These are phyloP conservation scores for Cymbopogon citratus DNA, from an alignment of 176 grass and related monocot species.

Conservation along the genomic window DNA sequence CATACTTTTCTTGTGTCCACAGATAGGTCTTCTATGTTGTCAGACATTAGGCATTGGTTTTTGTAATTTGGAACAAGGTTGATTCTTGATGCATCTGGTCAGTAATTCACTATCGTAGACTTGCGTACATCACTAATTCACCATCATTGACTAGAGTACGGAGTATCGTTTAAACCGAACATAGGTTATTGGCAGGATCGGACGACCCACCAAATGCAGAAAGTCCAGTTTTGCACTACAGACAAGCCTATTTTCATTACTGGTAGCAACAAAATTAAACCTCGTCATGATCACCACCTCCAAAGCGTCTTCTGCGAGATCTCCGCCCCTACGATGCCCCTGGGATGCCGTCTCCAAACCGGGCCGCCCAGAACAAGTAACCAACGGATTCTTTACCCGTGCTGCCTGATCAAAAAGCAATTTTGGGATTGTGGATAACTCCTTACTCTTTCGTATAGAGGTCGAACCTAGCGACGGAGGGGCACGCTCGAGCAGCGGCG, in stretches of 20 bases:
- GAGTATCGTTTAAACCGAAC: neutral
- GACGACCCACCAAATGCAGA: neutral
- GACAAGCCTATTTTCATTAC: neutral
- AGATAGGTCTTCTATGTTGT: constrained; percentile 2
- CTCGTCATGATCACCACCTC: no score
- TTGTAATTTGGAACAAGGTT: neutral
- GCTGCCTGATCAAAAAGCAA: no score
- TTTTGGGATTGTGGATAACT: no score
- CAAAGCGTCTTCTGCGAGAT: no score
- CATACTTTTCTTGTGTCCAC: constrained; percentile 5
- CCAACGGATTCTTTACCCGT: no score
- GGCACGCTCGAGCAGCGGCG: no score
- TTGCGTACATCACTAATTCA: neutral
- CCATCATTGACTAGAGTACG: neutral
- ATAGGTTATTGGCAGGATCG: neutral
- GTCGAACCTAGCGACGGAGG: no score
- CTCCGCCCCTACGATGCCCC: no score
- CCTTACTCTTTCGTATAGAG: no score
- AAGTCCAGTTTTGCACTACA: neutral
- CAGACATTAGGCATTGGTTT: neutral
- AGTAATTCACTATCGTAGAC: neutral
- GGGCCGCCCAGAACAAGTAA: no score
- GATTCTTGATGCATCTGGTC: neutral
- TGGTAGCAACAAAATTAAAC: neutral
- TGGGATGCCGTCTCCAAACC: no score